Evolutionary conservation across 2,329 filamentous ascomycete species (phyloP).

Genomic region (Drechslerella stenobrocha): DNA sequence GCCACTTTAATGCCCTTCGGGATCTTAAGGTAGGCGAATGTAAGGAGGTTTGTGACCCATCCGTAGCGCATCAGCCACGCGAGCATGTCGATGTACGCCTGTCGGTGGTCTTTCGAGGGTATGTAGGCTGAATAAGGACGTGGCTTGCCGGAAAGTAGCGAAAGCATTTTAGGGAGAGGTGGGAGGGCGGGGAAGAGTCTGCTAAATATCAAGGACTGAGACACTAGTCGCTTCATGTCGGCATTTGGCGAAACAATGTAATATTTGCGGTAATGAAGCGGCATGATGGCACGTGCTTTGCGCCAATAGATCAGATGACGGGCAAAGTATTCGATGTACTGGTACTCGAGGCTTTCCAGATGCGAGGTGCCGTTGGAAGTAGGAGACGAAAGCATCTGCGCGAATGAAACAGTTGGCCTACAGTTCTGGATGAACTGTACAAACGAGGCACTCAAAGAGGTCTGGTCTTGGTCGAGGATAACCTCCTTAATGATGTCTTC

Average conservation of each 20-base stretch:
- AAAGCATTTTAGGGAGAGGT: constrained; percentile 82
- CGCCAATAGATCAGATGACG: constrained; percentile 96
- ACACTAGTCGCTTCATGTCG: constrained; percentile 68
- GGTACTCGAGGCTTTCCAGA: constrained; percentile 72
- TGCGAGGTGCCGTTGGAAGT: constrained; percentile 61
- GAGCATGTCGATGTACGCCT: constrained; percentile 84
- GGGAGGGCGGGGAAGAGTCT: constrained; percentile 80
- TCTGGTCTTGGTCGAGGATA: constrained; percentile 65
- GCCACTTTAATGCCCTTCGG: constrained; percentile 72
- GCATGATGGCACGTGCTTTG: constrained; percentile 85
- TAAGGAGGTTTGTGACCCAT: constrained; percentile 91
- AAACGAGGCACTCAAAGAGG: constrained; percentile 74
- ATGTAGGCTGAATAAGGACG: constrained; percentile 81
- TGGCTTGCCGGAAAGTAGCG: constrained; percentile 75
- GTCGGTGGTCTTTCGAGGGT: constrained; percentile 82
- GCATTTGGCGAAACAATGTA: constrained; percentile 93
- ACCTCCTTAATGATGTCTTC: constrained; percentile 71
- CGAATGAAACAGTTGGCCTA: constrained; percentile 68
- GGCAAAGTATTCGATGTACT: constrained; percentile 79
- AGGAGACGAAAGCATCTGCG: constrained; percentile 57
- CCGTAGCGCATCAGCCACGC: constrained; percentile 90
- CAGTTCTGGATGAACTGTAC: constrained; percentile 79
- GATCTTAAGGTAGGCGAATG: constrained; percentile 88
- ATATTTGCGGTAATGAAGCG: constrained; percentile 82
- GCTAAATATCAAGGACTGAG: constrained; percentile 71